A percentile compares a stretch with the other conserved stretches of the same genome.
Evolutionary conservation across 495 filamentous ascomycete species (phyloP).

Genomic region (Aspergillus affinis): DNA sequence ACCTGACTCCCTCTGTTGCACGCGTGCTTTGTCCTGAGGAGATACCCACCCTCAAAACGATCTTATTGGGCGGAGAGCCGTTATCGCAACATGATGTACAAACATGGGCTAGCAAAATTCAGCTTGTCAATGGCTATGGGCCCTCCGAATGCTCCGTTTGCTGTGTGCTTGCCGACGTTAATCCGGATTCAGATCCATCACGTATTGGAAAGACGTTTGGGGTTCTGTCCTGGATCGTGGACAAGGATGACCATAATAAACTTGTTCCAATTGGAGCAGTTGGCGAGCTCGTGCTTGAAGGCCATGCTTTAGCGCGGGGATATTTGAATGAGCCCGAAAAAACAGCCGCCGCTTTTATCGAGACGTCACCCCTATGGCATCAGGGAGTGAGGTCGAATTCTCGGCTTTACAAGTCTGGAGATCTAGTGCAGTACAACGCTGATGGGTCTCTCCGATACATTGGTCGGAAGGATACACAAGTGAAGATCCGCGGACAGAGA

Average conservation of each 20-base stretch:
- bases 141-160: slow-evolving; percentile 37
- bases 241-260: slow-evolving; percentile 27
- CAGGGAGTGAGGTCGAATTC: background rate
- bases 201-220: slow-evolving; percentile 8
- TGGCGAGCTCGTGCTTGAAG: slow-evolving; percentile 35
- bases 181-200: slow-evolving; percentile 1
- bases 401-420: slow-evolving; percentile 50
- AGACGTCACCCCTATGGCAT: slow-evolving; percentile 26
- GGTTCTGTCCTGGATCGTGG: slow-evolving; percentile 31
- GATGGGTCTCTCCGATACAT: slow-evolving; percentile 41
- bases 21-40: slow-evolving; percentile 26
- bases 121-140: slow-evolving; percentile 51
- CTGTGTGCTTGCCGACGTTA: slow-evolving; percentile 18
- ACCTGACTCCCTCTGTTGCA: slow-evolving; percentile 38
- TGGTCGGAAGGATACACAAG: slow-evolving; percentile 30
- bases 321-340: slow-evolving; percentile 46
- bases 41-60: slow-evolving; percentile 30
- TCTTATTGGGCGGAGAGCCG: slow-evolving; percentile 39
- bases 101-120: slow-evolving; percentile 42
- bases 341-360: slow-evolving; percentile 44
- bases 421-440: slow-evolving; percentile 41
- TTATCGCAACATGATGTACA: slow-evolving; percentile 36
- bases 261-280: slow-evolving; percentile 18
- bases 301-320: slow-evolving; percentile 36
- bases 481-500: slow-evolving; percentile 37